Conservation (phyloP, 1,284 basidiomycete species). For the Melampsora occidentalis region DNA sequence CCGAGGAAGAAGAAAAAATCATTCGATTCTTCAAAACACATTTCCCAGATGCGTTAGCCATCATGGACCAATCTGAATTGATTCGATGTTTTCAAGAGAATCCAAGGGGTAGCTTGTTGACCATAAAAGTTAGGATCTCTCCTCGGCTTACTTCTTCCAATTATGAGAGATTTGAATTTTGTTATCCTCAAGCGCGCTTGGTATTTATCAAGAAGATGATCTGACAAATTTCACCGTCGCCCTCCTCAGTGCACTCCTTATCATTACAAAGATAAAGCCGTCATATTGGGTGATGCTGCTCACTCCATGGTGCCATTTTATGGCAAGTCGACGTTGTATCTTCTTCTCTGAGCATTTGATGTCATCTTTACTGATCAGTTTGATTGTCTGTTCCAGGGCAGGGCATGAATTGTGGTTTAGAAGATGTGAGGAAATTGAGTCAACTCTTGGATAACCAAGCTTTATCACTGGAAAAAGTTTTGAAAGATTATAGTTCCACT, state of each 20-base stretch:
- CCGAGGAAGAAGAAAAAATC: constrained; percentile 64
- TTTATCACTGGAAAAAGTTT: constrained; percentile 66
- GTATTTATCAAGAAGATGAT: constrained; percentile 9
- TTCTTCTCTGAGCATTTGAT: neutral
- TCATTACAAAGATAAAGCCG: constrained; percentile 80
- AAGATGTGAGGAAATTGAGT: constrained; percentile 88
- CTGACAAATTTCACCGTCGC: neutral
- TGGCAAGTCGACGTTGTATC: constrained; percentile 55
- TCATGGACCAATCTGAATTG: constrained; percentile 76
- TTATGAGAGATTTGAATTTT: neutral
- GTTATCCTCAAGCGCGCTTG: neutral
- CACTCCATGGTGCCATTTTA: constrained; percentile 91
- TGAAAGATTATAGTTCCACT: constrained; percentile 72
- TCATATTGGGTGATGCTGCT: constrained; percentile 89
- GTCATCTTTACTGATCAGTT: neutral
- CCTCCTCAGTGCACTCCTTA: constrained; percentile 70
- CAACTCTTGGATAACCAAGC: constrained; percentile 69
- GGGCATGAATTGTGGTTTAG: constrained; percentile 94
- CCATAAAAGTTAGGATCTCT: constrained; percentile 71
- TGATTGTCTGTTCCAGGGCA: constrained; percentile 60
- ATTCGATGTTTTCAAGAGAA: constrained; percentile 74
- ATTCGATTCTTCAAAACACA: constrained; percentile 74
- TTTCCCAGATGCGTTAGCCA: constrained; percentile 79
- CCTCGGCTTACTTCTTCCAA: neutral
- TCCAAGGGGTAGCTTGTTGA: constrained; percentile 83